phyloP scores from a whole-genome alignment of 345 rosid species.

The Salix purpurea region DNA sequence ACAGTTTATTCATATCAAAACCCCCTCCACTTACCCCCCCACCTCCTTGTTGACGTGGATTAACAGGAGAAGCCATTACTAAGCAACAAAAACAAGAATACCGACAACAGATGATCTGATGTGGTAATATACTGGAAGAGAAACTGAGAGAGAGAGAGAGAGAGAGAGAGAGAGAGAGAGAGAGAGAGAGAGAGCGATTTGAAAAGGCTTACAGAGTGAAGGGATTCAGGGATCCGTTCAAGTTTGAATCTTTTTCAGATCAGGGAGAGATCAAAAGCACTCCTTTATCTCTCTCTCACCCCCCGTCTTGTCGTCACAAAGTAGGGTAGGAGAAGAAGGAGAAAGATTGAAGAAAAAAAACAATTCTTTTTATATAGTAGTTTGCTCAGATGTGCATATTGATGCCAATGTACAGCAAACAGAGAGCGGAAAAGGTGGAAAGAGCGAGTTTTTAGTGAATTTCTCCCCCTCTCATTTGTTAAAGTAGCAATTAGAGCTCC shows the following conservation, averaged over 20 bases:
- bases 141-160: not conserved
- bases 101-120: not conserved
- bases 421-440: not conserved
- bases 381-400: not conserved
- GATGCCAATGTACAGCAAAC: not conserved
- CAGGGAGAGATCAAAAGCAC: not conserved
- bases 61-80: conserved; percentile 34
- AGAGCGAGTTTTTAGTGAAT: not conserved
- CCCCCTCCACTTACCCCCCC: conserved; percentile 10
- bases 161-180: not conserved
- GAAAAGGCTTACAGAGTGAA: conserved; percentile 1
- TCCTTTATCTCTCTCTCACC: not conserved
- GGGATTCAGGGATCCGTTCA: not conserved
- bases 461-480: not conserved
- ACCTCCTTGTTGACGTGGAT: conserved; percentile 21
- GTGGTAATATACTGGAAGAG: not conserved
- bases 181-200: not conserved
- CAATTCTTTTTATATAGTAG: not conserved
- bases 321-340: not conserved
- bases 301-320: not conserved
- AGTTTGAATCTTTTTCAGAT: conserved; percentile 7
- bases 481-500: not conserved
- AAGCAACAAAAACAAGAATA: not conserved
- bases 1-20: conserved; percentile 35
- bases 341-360: not conserved